Evolutionary conservation across 495 filamentous ascomycete species (phyloP).

Genomic region (Podospora conica): DNA sequence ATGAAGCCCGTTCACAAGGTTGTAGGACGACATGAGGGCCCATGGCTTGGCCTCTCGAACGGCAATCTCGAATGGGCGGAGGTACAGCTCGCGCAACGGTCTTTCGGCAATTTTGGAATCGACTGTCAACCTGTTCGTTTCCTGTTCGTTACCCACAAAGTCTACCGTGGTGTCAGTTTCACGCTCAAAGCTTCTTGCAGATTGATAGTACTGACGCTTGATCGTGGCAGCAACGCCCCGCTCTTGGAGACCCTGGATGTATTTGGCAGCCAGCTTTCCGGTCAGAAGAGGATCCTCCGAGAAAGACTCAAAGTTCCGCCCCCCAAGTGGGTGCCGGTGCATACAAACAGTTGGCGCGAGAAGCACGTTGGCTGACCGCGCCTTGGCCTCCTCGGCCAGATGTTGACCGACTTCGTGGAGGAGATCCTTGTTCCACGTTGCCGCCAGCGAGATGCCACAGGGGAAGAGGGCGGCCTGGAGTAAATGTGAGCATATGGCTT

Average conservation of each 20-base stretch:
- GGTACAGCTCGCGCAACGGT: constrained; percentile 73
- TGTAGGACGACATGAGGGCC: constrained; percentile 82
- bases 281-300: constrained; percentile 78
- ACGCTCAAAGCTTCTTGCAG: neutral
- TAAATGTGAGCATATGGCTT: constrained; percentile 31
- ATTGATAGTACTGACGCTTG: constrained; percentile 50
- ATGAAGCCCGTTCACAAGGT: constrained; percentile 73
- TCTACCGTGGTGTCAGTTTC: constrained; percentile 41
- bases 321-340: constrained; percentile 74
- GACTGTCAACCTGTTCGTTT: constrained; percentile 69
- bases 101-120: constrained; percentile 65
- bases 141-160: constrained; percentile 81
- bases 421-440: constrained; percentile 71
- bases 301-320: constrained; percentile 82
- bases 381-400: constrained; percentile 64
- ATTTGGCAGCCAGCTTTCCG: constrained; percentile 65
- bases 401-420: constrained; percentile 62
- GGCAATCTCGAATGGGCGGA: constrained; percentile 76
- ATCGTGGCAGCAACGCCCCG: constrained; percentile 70
- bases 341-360: constrained; percentile 79
- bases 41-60: constrained; percentile 71
- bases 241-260: constrained; percentile 68
- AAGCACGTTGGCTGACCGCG: constrained; percentile 66
- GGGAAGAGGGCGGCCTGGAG: constrained; percentile 63
- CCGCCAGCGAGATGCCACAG: constrained; percentile 68